Evolutionary conservation across 2,329 filamentous ascomycete genomes (phyloP).

Genomic region (Aureobasidium vineae): DNA sequence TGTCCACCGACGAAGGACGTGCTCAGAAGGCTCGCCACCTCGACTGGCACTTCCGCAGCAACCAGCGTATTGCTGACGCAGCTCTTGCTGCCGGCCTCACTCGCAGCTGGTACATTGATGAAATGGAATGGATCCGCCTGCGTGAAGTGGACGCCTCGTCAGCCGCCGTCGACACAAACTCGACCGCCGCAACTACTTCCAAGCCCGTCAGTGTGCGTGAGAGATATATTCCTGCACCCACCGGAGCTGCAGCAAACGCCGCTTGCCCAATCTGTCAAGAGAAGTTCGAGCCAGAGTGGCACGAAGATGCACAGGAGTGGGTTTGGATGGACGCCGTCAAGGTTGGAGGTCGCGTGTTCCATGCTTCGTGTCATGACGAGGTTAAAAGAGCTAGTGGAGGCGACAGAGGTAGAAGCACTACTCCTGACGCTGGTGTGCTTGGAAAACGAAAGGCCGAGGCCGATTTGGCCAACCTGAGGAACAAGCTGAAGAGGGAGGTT

Average conservation of each 20-base stretch:
- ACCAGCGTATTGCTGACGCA: conserved; percentile 82
- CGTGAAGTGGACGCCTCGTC: conserved; percentile 69
- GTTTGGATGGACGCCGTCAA: conserved; percentile 90
- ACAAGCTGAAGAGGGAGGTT: conserved; percentile 24
- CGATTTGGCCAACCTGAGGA: conserved; percentile 13
- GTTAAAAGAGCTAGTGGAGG: conserved; percentile 36
- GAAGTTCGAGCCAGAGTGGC: conserved; percentile 87
- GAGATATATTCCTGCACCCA: conserved; percentile 76
- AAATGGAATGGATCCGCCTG: conserved; percentile 88
- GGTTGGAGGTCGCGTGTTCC: conserved; percentile 77
- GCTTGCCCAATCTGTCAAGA: conserved; percentile 95
- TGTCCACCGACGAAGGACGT: conserved; percentile 70
- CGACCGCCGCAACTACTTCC: neutral
- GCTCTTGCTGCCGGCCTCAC: conserved; percentile 77
- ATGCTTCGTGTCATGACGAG: conserved; percentile 83
- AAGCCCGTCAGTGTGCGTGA: conserved; percentile 57
- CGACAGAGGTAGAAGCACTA: conserved; percentile 36
- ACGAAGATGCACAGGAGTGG: conserved; percentile 91
- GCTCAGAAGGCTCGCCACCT: conserved; percentile 87
- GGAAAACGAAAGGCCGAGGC: conserved; percentile 40
- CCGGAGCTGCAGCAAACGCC: conserved; percentile 64
- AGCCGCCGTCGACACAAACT: conserved; percentile 42
- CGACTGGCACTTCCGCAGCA: conserved; percentile 97
- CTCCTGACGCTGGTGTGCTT: conserved; percentile 34
- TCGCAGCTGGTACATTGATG: conserved; percentile 91